These are phyloP conservation scores for Achaetomium macrosporum DNA, from an alignment of 2,329 filamentous ascomycete species.

Conservation along the genomic window DNA sequence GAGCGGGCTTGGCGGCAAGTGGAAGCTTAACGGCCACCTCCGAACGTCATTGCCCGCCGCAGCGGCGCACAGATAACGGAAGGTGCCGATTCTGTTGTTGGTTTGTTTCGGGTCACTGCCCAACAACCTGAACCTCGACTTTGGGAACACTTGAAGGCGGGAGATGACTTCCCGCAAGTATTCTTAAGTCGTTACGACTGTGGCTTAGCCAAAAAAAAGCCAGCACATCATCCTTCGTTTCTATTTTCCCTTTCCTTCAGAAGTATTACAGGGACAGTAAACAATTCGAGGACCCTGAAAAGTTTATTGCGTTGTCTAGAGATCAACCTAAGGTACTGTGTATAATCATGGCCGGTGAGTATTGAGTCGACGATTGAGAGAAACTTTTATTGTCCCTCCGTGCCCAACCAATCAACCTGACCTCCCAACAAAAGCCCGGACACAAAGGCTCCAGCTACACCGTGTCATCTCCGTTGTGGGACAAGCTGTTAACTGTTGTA, in stretches of 20 bases:
- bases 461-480: slow-evolving; percentile 5
- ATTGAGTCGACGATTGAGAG: too few species aligned
- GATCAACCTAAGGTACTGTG: too few species aligned
- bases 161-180: too few species aligned
- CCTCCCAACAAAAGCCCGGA: not conserved
- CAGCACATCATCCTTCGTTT: too few species aligned
- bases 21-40: slow-evolving; percentile 8
- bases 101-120: slow-evolving; percentile 1
- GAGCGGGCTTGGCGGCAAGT: slow-evolving; percentile 16
- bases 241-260: too few species aligned
- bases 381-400: too few species aligned
- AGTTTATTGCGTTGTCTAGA: too few species aligned
- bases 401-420: not conserved
- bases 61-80: not conserved
- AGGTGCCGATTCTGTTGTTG: slow-evolving; percentile 7
- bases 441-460: not conserved
- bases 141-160: not conserved
- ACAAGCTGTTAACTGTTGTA: slow-evolving; percentile 13
- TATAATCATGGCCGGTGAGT: too few species aligned
- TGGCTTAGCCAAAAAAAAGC: too few species aligned
- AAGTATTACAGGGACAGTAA: too few species aligned
- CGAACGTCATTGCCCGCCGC: slow-evolving; percentile 4
- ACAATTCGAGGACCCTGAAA: too few species aligned
- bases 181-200: too few species aligned
- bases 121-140: not conserved